phyloP scores from a whole-genome alignment of 345 rosid genomes.

The Limnanthes douglasii region DNA sequence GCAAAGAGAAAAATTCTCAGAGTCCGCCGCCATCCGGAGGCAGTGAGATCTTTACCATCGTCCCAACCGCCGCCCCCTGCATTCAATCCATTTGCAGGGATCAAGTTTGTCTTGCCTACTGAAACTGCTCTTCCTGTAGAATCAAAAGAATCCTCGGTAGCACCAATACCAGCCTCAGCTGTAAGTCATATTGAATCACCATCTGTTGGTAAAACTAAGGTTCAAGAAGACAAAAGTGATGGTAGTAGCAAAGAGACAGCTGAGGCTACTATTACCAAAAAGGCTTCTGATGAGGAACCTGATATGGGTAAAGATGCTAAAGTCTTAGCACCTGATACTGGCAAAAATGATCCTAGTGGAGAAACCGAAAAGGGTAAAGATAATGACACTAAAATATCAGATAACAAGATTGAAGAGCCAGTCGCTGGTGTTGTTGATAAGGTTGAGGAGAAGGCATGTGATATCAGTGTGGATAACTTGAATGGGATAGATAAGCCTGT shows the following conservation, averaged over 20 bases:
- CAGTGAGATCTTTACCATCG: too few relatives aligned
- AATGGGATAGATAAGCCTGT: constrained; percentile 16
- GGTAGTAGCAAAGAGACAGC: not conserved
- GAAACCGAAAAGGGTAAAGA: constrained; percentile 18
- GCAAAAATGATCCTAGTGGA: constrained; percentile 9
- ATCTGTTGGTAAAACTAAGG: constrained; percentile 11
- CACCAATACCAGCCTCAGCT: constrained; percentile 16
- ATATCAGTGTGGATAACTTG: constrained; percentile 11
- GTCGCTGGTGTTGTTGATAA: constrained; percentile 12
- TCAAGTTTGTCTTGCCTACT: constrained; percentile 38
- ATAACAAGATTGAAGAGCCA: constrained; percentile 12
- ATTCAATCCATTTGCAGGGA: constrained; percentile 79
- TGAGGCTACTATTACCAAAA: constrained; percentile 5
- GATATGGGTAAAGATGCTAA: constrained; percentile 14
- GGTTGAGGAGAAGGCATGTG: constrained; percentile 11
- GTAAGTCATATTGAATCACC: constrained; percentile 20
- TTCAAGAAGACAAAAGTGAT: constrained; percentile 12
- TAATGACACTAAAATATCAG: constrained; percentile 10
- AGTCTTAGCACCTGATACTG: constrained; percentile 3
- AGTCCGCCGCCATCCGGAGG: constrained; percentile 45
- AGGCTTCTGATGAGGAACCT: constrained; percentile 16
- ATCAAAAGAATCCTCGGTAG: constrained; percentile 3
- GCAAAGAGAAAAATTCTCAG: constrained; percentile 69
- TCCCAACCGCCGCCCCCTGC: constrained; percentile 26
- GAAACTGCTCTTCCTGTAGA: constrained; percentile 15